Evolutionary conservation across 495 filamentous ascomycete genomes (phyloP), one percentile per base, ranked within the genome.

Genomic region (Aspergillus nidulans): DNA sequence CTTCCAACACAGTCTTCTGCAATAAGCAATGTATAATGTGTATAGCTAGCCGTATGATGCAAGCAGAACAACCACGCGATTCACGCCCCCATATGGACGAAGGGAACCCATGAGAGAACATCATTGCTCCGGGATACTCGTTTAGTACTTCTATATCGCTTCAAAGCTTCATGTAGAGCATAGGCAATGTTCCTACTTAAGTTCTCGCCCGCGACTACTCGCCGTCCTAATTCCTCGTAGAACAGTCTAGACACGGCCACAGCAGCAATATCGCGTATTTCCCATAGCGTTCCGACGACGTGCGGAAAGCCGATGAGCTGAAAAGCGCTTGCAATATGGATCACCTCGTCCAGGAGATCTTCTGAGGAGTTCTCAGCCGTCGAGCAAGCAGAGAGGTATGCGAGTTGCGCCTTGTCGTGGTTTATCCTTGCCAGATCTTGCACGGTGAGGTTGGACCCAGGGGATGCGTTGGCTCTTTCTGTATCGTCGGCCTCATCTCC

Each of bases 341-440:
- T 58, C 6, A 23, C 56, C 36, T 58, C 56, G 19, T 58, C 50
- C 9, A 49, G 8, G 42, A 58, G 41, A 5, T 49, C 1, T 10
- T 41, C 42, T n/a, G 49, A 39, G 32, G 23, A 30, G 23, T 58
- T 58, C 32, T 53, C 49, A 3, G 49, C 56, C n/a, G 56, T 53
- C 7, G 56, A 58, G 42, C 56, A 58, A 16, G 56, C 56, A 16
- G 56, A 58, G 21, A 58, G 56, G 24, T 58, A 53, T 12, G 56
- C 56, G 20, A 58, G 20, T 1, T 36, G 42, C 2, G 49, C 49
- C 9, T 36, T 15, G 16, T 48, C 23, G 34, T 42, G 56, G 23
- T 32, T 18, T 9, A 48, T 48, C 21, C 4, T 6, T n/a, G 24
- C n/a, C 1, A 58, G 20, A 15, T 53, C 50, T 23, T 38, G 32